phyloP scores from a whole-genome alignment of 2,329 filamentous ascomycete species.

The Metarhizium album region DNA sequence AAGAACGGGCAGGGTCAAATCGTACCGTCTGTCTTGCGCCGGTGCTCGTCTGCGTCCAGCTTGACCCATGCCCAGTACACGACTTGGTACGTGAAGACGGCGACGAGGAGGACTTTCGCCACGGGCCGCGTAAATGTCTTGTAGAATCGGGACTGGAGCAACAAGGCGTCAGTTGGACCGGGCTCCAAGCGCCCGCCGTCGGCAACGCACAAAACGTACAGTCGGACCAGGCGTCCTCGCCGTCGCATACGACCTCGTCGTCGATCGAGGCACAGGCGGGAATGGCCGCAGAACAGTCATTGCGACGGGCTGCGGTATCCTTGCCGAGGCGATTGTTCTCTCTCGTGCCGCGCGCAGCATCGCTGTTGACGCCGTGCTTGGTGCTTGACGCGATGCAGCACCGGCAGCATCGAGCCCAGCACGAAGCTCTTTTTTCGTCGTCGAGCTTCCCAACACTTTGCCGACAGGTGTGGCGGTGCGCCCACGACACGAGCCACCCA shows the following conservation, averaged over 20 bases:
- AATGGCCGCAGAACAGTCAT: neutral
- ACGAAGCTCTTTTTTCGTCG: too few relatives aligned
- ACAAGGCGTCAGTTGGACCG: neutral
- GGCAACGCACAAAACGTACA: conserved; percentile 9
- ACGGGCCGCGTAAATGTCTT: conserved; percentile 63
- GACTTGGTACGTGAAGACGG: conserved; percentile 70
- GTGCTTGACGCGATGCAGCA: too few relatives aligned
- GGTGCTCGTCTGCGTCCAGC: conserved; percentile 61
- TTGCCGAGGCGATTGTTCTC: neutral
- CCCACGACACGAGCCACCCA: neutral
- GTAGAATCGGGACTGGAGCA: conserved; percentile 54
- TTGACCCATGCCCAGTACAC: conserved; percentile 65
- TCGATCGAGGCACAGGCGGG: neutral
- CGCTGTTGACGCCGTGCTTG: neutral
- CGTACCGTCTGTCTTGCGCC: conserved; percentile 46
- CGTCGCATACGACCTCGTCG: conserved; percentile 15
- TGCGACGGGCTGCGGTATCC: neutral
- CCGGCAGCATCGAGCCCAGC: too few relatives aligned
- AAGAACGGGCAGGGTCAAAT: conserved; percentile 1
- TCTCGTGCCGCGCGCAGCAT: neutral
- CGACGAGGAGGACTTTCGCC: conserved; percentile 62
- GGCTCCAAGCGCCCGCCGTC: too few relatives aligned
- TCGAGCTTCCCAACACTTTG: too few relatives aligned
- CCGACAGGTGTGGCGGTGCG: neutral
- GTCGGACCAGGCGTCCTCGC: conserved; percentile 16